phyloP scores from a whole-genome alignment of 2,329 filamentous ascomycete species.

The Curvularia lunata region DNA sequence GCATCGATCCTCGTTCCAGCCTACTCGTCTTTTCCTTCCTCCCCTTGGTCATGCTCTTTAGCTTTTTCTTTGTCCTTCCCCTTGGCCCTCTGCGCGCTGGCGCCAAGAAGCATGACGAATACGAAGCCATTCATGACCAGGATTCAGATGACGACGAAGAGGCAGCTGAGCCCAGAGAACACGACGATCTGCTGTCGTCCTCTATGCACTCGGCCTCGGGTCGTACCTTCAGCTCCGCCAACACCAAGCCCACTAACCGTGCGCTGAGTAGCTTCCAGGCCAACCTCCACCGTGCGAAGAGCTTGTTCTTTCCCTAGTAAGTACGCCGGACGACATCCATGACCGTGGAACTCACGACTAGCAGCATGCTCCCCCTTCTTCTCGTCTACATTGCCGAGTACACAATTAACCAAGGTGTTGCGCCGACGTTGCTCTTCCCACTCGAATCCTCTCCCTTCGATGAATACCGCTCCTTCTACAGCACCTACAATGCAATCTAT shows the following conservation, averaged over 20 bases:
- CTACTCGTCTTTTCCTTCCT: conserved; percentile 79
- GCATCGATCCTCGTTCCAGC: conserved; percentile 74
- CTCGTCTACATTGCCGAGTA: conserved; percentile 97
- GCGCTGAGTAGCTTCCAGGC: conserved; percentile 49
- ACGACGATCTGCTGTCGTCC: conserved; percentile 46
- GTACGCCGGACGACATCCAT: conserved; percentile 26
- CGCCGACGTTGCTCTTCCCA: conserved; percentile 88
- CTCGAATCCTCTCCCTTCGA: conserved; percentile 76
- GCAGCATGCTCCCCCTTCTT: conserved; percentile 83
- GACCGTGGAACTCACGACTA: conserved; percentile 19
- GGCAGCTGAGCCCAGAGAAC: conserved; percentile 40
- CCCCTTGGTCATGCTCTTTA: conserved; percentile 80
- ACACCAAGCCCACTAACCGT: conserved; percentile 16
- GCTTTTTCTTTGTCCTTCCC: conserved; percentile 85
- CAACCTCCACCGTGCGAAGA: conserved; percentile 69
- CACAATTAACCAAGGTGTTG: conserved; percentile 93
- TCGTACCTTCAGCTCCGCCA: conserved; percentile 32
- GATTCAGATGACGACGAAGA: conserved; percentile 28
- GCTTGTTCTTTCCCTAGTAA: conserved; percentile 74
- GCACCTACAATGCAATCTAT: conserved; percentile 92
- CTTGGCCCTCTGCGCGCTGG: conserved; percentile 65
- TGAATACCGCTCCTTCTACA: conserved; percentile 87
- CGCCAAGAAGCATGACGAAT: conserved; percentile 54
- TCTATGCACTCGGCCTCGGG: conserved; percentile 42
- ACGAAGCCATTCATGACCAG: conserved; percentile 60